phyloP scores from a whole-genome alignment of 208 protist species.

The Trypanosoma brucei region DNA sequence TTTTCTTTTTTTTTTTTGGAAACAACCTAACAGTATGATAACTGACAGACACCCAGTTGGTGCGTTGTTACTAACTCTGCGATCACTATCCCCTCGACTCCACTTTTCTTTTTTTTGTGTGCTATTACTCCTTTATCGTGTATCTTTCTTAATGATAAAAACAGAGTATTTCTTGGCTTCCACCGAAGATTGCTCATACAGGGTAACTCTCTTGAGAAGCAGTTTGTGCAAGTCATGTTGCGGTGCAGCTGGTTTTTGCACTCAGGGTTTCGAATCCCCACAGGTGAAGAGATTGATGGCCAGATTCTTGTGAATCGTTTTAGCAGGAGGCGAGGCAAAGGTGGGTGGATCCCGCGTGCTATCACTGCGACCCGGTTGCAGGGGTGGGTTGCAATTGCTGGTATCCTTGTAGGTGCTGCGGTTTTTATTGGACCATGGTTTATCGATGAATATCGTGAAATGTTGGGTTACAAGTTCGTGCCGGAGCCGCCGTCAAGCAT shows the following conservation, averaged over 20 bases:
- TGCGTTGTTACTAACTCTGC: no score
- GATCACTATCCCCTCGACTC: no score
- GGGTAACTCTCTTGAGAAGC: neutral
- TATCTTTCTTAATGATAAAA: no score
- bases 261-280: slow-evolving; percentile 20
- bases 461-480: slow-evolving; percentile 64
- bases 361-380: slow-evolving; percentile 63
- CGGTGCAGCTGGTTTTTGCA: slow-evolving; percentile 6
- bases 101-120: no score
- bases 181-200: no score
- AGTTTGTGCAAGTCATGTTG: slow-evolving; percentile 7
- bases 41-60: no score
- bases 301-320: slow-evolving; percentile 56
- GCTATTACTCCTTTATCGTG: no score
- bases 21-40: no score
- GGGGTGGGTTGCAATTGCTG: slow-evolving; percentile 51
- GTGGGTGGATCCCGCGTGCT: slow-evolving; percentile 31
- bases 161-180: no score
- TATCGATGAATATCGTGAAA: slow-evolving; percentile 63
- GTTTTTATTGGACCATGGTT: slow-evolving; percentile 78
- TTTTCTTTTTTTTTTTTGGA: no score
- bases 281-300: slow-evolving; percentile 40
- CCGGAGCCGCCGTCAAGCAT: slow-evolving; percentile 52
- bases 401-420: slow-evolving; percentile 56
- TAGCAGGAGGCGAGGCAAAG: slow-evolving; percentile 19